A percentile compares a stretch with the other conserved stretches of the same genome.
These are phyloP conservation scores for Fomitopsis serialis DNA, from an alignment of 768 basidiomycete species.

Conservation along the genomic window DNA sequence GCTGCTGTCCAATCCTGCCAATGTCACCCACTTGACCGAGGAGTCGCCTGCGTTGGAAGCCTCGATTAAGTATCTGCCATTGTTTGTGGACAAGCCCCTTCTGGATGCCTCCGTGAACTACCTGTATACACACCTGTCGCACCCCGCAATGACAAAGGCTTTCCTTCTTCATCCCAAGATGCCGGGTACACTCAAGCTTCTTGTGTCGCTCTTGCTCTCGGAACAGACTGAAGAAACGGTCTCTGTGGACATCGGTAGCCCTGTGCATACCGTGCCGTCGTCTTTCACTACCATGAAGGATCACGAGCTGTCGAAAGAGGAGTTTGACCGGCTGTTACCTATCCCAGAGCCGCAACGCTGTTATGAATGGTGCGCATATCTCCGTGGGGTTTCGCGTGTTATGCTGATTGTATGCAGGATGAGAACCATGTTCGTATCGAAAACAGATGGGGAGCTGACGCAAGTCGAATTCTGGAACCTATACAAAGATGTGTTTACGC, in stretches of 20 bases:
- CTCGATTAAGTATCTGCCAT: slow-evolving; percentile 66
- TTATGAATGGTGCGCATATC: slow-evolving; percentile 65
- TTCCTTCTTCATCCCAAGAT: slow-evolving; percentile 70
- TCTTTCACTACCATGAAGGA: slow-evolving; percentile 38
- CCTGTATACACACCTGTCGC: slow-evolving; percentile 69
- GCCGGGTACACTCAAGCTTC: slow-evolving; percentile 61
- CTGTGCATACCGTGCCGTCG: slow-evolving; percentile 54
- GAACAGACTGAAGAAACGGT: slow-evolving; percentile 72
- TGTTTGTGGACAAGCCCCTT: slow-evolving; percentile 63
- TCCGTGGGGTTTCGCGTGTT: neutral
- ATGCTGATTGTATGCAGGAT: slow-evolving; percentile 49
- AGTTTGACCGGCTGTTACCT: slow-evolving; percentile 51
- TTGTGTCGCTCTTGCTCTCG: slow-evolving; percentile 59
- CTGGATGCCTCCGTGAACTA: slow-evolving; percentile 71
- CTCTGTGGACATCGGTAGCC: slow-evolving; percentile 55
- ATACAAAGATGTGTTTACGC: slow-evolving; percentile 79
- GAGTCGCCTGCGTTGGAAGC: slow-evolving; percentile 57
- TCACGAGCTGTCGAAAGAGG: slow-evolving; percentile 68
- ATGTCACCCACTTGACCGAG: slow-evolving; percentile 45
- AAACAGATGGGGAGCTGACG: slow-evolving; percentile 74
- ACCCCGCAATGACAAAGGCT: slow-evolving; percentile 69
- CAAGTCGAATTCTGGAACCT: slow-evolving; percentile 96
- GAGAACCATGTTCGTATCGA: slow-evolving; percentile 78
- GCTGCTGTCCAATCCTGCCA: slow-evolving; percentile 57
- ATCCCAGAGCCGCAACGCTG: slow-evolving; percentile 74